Base-by-base conservation (phyloP, 257 asterid genomes). In the Penstemon barbatus region DNA sequence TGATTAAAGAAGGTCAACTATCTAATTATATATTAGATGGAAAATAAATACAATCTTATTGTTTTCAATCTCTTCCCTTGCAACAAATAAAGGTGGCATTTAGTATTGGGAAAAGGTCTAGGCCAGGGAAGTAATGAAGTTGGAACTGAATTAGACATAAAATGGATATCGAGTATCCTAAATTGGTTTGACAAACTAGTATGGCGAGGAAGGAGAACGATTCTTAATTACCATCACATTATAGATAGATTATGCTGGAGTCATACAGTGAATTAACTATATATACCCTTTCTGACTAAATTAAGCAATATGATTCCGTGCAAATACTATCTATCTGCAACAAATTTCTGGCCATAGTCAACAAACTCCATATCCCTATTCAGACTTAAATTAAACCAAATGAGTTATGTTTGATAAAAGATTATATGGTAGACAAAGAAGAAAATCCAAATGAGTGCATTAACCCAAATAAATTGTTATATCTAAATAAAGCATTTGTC, bases 1-100 rank as follows among this genome's bases (percentile, higher is more conserved):
- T 57, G 52, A 48, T 63, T 33, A 58, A 44, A 66, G 63, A 66
- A 51, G 33, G 50, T 71, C 61, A 55, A 71, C 64, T 51, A 43
- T 42, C 5, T 36, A 68, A 46, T 64, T 41, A 19, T 39, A 64
- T 40, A 33, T 18, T 40, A 38, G 33, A 50, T 9, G 5, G 43
- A n/a, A 46, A 61, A 68, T 39, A 6, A 49, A 65, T 65, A 48
- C 40, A 64, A 7, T 40, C 19, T 60, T 48, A 50, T 53, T 19
- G n/a, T 37, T 70, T 18, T 63, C 55, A 52, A 44, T 71, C 38
- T 4, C 56, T 61, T 72, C 40, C 33, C 5, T 25, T 12, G 37
- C 18, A 64, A 65, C 44, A 72, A 18, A 61, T 48, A 8, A 73
- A 33, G 65, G 70, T 42, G 57, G 44, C 53, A 1, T 45, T 51